Base-by-base conservation (phyloP, 257 asterid genomes). In the Cinchona pubescens region DNA sequence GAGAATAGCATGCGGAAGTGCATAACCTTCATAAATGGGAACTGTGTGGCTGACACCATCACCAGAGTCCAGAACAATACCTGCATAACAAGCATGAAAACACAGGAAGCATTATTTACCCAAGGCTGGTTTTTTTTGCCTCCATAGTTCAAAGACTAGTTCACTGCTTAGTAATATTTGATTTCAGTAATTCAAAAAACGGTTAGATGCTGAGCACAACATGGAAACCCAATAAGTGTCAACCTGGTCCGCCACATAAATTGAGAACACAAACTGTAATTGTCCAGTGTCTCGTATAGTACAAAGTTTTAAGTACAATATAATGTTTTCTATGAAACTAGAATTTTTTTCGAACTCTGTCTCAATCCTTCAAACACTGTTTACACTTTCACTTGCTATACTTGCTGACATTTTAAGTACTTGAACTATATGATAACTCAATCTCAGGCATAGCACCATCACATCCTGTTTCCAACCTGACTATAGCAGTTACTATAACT, bases 41-140 rank as follows among this genome's bases (percentile, higher is more conserved):
- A 78, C 78, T 65, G 82, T 78, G 65, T 78, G 82, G 30, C 82
- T 78, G 35, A 78, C 82, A 73, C 82, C 82, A 78, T 78, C 82
- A 65, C 82, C 82, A 12, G 78, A 78, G 45, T 78, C 78, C 37
- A 78, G 66, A 45, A 78, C 78, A 67, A 78, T 78, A 66, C 82
- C 82, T 78, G 48, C 75, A 73, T 29, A 34, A 45, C 23, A 76
- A 30, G 63, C 34, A 59, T 14, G 4, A 42, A 42, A 25, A 58
- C 35, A 13, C 9, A 58, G 53, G 53, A 55, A 55, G 8, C 38
- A n/a, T 29, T 12, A 5, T 37, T 4, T 45, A 37, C 19, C 55
- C 4, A 32, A 27, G 30, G 32, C 45, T 14, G 64, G n/a, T 38
- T 32, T 14, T 3, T 40, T 37, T 42, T 23, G 37, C 14, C 30